Conservation (phyloP, 331 rosid genomes). For the Malus hybrid region DNA sequence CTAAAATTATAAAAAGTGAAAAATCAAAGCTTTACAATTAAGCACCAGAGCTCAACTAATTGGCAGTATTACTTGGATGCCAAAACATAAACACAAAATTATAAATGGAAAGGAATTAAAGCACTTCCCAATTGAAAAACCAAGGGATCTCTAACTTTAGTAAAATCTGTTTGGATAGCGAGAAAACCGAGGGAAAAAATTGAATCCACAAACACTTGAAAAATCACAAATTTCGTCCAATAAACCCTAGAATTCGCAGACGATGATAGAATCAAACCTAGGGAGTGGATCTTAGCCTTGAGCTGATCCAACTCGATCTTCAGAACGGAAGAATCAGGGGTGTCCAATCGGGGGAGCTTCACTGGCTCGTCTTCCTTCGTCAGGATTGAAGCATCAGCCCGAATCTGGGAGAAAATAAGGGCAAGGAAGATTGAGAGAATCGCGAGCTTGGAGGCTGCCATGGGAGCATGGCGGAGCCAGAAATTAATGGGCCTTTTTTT, state of each 20-base stretch:
- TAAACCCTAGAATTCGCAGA: not conserved
- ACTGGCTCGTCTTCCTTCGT: conserved; percentile 15
- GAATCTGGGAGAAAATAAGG: conserved; percentile 30
- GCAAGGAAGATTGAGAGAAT: conserved; percentile 38
- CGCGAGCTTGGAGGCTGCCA: conserved; percentile 70
- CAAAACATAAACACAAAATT: no score
- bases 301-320: conserved; percentile 74
- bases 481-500: no score
- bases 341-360: conserved; percentile 18
- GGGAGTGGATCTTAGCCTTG: conserved; percentile 65
- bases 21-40: no score
- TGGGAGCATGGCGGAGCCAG: conserved; percentile 12
- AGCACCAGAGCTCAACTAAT: no score
- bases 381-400: conserved; percentile 44
- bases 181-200: conserved; percentile 1
- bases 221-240: not conserved
- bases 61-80: no score
- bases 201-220: not conserved
- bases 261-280: conserved; percentile 41
- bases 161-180: not conserved
- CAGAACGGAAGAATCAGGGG: conserved; percentile 35
- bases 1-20: no score
- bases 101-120: no score
- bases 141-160: not conserved
- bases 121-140: not conserved